A percentile compares a stretch with the other conserved stretches of the same genome.
These are phyloP conservation scores for Pistacia integerrima DNA, from an alignment of 345 rosid species.

Conservation along the genomic window DNA sequence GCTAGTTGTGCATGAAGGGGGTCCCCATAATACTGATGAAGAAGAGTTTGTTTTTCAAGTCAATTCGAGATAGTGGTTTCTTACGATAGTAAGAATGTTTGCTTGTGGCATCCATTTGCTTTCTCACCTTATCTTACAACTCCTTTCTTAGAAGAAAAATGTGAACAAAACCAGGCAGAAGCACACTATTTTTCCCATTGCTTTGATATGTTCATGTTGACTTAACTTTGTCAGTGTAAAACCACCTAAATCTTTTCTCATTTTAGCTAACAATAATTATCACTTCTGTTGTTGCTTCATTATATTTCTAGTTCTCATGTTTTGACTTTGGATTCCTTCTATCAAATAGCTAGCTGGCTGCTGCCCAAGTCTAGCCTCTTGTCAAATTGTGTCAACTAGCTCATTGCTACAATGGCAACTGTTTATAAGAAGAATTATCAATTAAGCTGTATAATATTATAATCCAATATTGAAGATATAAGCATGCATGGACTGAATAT, in stretches of 20 bases:
- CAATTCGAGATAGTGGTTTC: constrained; percentile 31
- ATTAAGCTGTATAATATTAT: too few species aligned
- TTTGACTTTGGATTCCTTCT: constrained; percentile 14
- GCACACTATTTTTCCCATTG: neutral
- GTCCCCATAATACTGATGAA: neutral
- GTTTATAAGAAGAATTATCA: too few species aligned
- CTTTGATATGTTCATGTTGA: constrained; percentile 28
- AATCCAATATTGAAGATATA: too few species aligned
- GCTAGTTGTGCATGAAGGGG: neutral
- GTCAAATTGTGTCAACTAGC: neutral
- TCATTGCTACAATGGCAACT: neutral
- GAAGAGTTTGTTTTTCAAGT: neutral
- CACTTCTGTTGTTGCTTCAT: neutral
- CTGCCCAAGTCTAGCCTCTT: neutral
- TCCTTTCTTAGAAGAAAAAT: neutral
- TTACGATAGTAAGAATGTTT: constrained; percentile 44
- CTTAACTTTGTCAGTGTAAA: constrained; percentile 11
- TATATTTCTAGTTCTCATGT: neutral
- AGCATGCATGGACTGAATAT: too few species aligned
- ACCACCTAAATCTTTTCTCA: neutral
- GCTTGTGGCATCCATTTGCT: constrained; percentile 40
- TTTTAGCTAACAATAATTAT: neutral
- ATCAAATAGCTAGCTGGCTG: too few species aligned
- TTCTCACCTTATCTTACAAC: constrained; percentile 2
- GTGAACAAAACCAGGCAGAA: neutral